Percentiles rank a stretch among this genome's conserved stretches.
Conservation (phyloP, 2,329 filamentous ascomycete species). For the Zymoseptoria crescenta region DNA sequence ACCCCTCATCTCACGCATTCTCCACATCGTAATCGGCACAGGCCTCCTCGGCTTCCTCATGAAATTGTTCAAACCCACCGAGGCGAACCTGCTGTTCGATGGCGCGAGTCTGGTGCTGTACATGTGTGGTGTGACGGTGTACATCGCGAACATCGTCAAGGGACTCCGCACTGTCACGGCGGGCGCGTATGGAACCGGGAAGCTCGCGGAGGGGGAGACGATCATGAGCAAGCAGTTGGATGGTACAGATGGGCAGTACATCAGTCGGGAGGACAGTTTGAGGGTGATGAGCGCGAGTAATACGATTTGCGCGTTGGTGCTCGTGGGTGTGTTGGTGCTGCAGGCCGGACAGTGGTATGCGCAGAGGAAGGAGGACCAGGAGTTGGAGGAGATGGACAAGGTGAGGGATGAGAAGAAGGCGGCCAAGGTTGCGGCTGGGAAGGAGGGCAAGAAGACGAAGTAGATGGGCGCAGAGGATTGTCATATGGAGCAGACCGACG, state of each 20-base stretch:
- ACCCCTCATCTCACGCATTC: slow-evolving; percentile 82
- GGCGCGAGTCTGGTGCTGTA: slow-evolving; percentile 64
- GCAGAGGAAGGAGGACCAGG: slow-evolving; percentile 82
- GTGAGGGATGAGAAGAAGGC: slow-evolving; percentile 43
- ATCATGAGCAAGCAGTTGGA: slow-evolving; percentile 29
- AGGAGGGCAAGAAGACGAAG: slow-evolving; percentile 26
- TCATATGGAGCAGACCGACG: background rate
- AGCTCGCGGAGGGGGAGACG: slow-evolving; percentile 29
- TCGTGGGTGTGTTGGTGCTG: slow-evolving; percentile 83
- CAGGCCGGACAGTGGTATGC: slow-evolving; percentile 99
- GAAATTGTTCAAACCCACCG: slow-evolving; percentile 89
- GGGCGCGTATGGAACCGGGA: slow-evolving; percentile 54
- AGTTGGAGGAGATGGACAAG: slow-evolving; percentile 58
- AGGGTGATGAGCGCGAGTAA: slow-evolving; percentile 90
- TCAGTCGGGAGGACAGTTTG: slow-evolving; percentile 81
- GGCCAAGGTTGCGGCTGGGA: slow-evolving; percentile 23
- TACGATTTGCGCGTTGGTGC: slow-evolving; percentile 85
- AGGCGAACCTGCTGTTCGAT: slow-evolving; percentile 93
- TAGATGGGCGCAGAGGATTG: slow-evolving; percentile 9
- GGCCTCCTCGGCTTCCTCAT: slow-evolving; percentile 82
- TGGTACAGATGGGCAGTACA: slow-evolving; percentile 51
- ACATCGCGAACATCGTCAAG: slow-evolving; percentile 94
- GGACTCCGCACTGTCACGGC: slow-evolving; percentile 75
- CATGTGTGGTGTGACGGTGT: slow-evolving; percentile 83
- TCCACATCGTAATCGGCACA: slow-evolving; percentile 85